Conservation (phyloP, 2,329 filamentous ascomycete genomes). For the Pseudogymnoascus sp. region DNA sequence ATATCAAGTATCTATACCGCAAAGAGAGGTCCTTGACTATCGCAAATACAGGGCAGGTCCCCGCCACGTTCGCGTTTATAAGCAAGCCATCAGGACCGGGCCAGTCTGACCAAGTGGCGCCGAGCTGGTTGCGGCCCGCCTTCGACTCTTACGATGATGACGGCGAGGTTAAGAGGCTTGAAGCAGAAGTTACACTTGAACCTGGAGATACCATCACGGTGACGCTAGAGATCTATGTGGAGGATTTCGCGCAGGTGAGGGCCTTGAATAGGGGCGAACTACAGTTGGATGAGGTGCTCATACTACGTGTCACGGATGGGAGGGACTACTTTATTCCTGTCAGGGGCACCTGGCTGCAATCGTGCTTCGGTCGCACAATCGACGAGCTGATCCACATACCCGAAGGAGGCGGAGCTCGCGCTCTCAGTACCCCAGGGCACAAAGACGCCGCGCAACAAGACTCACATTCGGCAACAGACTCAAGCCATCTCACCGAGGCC, state of each 20-base stretch:
- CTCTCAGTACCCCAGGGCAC: constrained; percentile 28
- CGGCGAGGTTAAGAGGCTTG: constrained; percentile 13
- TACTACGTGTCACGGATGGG: constrained; percentile 74
- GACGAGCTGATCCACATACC: constrained; percentile 82
- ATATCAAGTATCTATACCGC: constrained; percentile 59
- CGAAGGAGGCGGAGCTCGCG: constrained; percentile 67
- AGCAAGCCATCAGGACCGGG: constrained; percentile 53
- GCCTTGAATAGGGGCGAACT: constrained; percentile 61
- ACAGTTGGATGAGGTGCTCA: constrained; percentile 74
- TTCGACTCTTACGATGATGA: constrained; percentile 42
- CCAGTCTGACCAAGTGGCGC: constrained; percentile 33
- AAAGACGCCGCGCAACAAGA: neutral
- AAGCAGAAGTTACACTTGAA: constrained; percentile 53
- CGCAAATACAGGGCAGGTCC: constrained; percentile 81
- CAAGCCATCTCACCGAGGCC: neutral
- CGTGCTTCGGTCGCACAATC: constrained; percentile 77
- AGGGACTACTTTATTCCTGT: constrained; percentile 88
- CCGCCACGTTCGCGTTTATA: constrained; percentile 72
- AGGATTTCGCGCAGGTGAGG: constrained; percentile 54
- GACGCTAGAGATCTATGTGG: constrained; percentile 59
- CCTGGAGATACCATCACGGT: constrained; percentile 77
- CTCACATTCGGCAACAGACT: neutral
- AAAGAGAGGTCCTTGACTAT: constrained; percentile 66
- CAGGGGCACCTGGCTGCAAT: constrained; percentile 68
- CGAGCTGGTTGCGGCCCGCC: constrained; percentile 63